Base-by-base conservation (phyloP, 1,284 basidiomycete genomes). In the Ustilago vetiveriae region DNA sequence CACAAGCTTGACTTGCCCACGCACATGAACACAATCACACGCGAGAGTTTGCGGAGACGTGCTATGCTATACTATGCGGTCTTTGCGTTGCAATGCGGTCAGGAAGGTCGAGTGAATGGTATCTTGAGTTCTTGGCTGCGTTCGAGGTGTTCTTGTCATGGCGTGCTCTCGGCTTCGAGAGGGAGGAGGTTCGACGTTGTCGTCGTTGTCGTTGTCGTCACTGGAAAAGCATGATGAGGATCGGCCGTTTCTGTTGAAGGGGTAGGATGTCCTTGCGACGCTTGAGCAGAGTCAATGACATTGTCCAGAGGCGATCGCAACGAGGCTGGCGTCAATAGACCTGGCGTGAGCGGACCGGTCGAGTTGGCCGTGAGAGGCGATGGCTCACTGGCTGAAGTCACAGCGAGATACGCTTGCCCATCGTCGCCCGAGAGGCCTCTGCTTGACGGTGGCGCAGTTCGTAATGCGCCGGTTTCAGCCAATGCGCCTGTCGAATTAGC, bases 231-330 rank as follows among this genome's bases (percentile, higher is more conserved):
- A 29, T 40, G 37, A 22, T 57, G 30, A 21, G 46, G 42, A 23
- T 65, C 23, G 9, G 13, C 24, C 6, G 41, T 54, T 22, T 66
- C 63, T 3, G 41, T 26, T 7, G 63, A 46, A 4, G 63, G 56
- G 14, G 56, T 66, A 9, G 56, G 56, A 23, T 67, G 64, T 14
- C 64, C 64, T 6, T 67, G 64, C 17, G 64, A 67, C 6, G 64
- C 64, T 21, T 62, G 57, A 6, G 64, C 64, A 30, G 64, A 67
- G 36, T 67, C 64, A 14, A 67, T 62, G 13, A 62, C 57, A 19
- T 6, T 33, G 10, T 67, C 64, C 3, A 67, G 49, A 9, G 57
- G 64, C 4, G 57, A 67, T 27, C 57, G 52, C 29, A 67, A 42
- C 26, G 52, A 60, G 8, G 57, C 44, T 5, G 64, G 49, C 3